Conservation (phyloP, 2,329 filamentous ascomycete genomes). For the Diaporthe sp. region DNA sequence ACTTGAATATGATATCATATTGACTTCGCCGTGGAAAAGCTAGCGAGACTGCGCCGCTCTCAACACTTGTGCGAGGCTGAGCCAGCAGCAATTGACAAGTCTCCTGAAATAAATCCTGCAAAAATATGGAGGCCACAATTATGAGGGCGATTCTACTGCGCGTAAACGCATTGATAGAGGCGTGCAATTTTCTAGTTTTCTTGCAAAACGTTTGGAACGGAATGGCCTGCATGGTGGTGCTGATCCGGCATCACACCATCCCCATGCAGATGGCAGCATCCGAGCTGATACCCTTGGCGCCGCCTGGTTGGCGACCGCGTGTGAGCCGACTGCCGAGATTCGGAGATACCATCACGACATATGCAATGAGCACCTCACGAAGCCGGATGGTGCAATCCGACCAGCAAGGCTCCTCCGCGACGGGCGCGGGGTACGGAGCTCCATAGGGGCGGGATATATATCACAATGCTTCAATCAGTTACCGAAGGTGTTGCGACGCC, state of each 20-base stretch:
- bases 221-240: slow-evolving; percentile 30
- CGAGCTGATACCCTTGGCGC: not conserved
- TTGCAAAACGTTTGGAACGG: not conserved
- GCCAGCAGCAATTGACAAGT: not conserved
- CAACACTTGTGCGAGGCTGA: not conserved
- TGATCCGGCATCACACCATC: slow-evolving; percentile 34
- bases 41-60: not conserved
- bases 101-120: not conserved
- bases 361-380: slow-evolving; percentile 5
- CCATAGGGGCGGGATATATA: not conserved
- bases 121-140: not conserved
- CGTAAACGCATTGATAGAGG: not conserved
- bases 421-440: slow-evolving; percentile 14
- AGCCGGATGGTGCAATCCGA: slow-evolving; percentile 2
- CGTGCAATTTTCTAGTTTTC: not conserved
- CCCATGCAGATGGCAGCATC: slow-evolving; percentile 21
- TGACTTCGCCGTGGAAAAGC: not conserved
- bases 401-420: not conserved
- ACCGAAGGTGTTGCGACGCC: not conserved
- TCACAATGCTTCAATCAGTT: not conserved
- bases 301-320: slow-evolving; percentile 2
- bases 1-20: not conserved
- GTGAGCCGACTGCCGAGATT: slow-evolving; percentile 25
- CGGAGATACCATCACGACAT: slow-evolving; percentile 25
- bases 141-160: not conserved